Percentiles rank a stretch among this genome's conserved stretches.
Evolutionary conservation across 345 rosid species (phyloP).

Genomic region (Lenwebbia sp.): DNA sequence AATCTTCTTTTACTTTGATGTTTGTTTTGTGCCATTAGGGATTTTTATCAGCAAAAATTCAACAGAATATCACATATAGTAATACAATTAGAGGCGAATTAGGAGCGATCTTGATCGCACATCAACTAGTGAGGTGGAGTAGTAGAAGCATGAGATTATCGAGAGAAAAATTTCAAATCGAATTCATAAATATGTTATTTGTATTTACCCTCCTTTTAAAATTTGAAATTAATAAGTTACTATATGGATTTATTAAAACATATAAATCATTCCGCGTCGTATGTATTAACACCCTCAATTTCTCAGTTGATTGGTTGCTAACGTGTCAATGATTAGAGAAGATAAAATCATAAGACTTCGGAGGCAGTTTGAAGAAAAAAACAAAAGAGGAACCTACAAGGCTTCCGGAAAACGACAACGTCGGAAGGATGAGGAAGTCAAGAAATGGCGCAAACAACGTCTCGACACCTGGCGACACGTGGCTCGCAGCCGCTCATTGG

Average conservation of each 20-base stretch:
- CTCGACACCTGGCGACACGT: neutral
- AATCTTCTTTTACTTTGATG: neutral
- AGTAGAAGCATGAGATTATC: neutral
- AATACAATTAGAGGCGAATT: neutral
- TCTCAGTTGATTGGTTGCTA: neutral
- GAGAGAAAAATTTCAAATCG: neutral
- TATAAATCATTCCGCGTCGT: neutral
- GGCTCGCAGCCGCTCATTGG: neutral
- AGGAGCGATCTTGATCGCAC: too few species aligned
- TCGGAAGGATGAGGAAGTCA: neutral
- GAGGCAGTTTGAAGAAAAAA: neutral
- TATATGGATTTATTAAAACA: too few species aligned
- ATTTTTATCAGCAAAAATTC: neutral
- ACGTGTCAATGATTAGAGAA: neutral
- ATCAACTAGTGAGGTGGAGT: neutral
- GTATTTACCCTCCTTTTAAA: neutral
- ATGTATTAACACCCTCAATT: neutral
- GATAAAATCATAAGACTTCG: neutral
- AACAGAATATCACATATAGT: accelerated
- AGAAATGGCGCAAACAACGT: neutral
- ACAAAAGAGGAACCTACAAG: neutral
- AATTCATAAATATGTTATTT: neutral
- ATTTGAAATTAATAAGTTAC: neutral
- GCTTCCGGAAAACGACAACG: neutral
- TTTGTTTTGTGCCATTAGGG: neutral